Conservation (phyloP, 805 yeast genomes). For the Zygoascus bituminiphila region DNA sequence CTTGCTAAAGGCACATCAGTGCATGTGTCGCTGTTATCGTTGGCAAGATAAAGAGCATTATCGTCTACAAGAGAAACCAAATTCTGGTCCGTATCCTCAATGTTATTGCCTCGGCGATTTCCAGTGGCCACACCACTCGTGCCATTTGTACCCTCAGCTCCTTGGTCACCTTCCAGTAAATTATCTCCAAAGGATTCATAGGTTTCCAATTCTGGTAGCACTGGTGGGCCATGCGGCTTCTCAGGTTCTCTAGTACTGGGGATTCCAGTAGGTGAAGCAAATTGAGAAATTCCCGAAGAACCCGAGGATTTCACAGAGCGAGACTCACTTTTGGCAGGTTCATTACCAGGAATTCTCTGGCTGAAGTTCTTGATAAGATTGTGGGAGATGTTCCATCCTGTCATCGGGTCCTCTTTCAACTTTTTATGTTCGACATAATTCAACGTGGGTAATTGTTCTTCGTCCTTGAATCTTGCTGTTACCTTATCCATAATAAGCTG, state of each 20-base stretch:
- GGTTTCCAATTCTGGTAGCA: not conserved
- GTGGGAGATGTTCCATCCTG: conserved; percentile 9
- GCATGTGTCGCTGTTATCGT: not conserved
- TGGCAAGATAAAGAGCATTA: not conserved
- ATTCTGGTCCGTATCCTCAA: not conserved
- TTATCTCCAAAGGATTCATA: not conserved
- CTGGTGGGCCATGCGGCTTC: not conserved
- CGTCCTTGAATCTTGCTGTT: conserved; percentile 18
- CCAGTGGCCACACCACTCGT: not conserved
- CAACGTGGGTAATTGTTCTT: not conserved
- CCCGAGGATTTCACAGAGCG: not conserved
- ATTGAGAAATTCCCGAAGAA: not conserved
- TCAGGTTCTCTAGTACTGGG: not conserved
- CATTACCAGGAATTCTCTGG: not conserved
- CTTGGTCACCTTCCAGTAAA: not conserved
- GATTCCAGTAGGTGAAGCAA: not conserved
- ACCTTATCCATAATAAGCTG: conserved; percentile 52
- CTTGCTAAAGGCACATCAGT: not conserved
- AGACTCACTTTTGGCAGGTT: not conserved
- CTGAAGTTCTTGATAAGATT: conserved; percentile 1
- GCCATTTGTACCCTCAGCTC: not conserved
- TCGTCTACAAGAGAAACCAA: not conserved
- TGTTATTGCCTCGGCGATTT: not conserved
- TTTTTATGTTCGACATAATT: conserved; percentile 5
- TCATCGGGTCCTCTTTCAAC: conserved; percentile 8